phyloP scores from a whole-genome alignment of 495 filamentous ascomycete genomes.

The Aspergillus panamensis region DNA sequence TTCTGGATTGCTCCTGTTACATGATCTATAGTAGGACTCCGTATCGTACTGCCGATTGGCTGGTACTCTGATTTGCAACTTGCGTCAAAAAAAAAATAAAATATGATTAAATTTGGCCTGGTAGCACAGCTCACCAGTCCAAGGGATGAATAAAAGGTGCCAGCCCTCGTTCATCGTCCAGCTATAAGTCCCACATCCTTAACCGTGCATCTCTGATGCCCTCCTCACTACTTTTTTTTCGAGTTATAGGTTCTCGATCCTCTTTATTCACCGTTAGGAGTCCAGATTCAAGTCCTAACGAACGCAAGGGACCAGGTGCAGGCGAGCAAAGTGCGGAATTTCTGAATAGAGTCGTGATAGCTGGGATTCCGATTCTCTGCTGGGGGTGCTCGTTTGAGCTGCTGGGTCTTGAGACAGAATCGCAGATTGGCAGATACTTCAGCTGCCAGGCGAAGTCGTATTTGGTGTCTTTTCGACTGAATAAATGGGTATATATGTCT shows the following conservation, averaged over 20 bases:
- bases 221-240: too few species aligned
- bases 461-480: not conserved
- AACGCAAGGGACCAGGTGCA: too few species aligned
- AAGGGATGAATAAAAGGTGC: not conserved
- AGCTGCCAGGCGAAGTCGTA: not conserved
- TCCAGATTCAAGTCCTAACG: too few species aligned
- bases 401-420: not conserved
- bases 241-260: too few species aligned
- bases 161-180: not conserved
- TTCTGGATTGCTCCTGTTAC: too few species aligned
- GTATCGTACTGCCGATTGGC: not conserved
- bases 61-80: not conserved
- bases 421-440: not conserved
- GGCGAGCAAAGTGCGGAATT: not conserved
- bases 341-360: not conserved
- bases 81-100: not conserved
- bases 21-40: too few species aligned
- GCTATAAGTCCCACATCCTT: not conserved
- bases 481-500: not conserved
- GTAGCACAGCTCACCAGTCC: not conserved
- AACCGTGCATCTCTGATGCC: too few species aligned
- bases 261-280: too few species aligned
- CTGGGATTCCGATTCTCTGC: not conserved
- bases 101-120: not conserved
- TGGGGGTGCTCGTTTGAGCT: not conserved